Conservation (phyloP, 2,329 filamentous ascomycete genomes). For the Penicillium fuscoglaucum region DNA sequence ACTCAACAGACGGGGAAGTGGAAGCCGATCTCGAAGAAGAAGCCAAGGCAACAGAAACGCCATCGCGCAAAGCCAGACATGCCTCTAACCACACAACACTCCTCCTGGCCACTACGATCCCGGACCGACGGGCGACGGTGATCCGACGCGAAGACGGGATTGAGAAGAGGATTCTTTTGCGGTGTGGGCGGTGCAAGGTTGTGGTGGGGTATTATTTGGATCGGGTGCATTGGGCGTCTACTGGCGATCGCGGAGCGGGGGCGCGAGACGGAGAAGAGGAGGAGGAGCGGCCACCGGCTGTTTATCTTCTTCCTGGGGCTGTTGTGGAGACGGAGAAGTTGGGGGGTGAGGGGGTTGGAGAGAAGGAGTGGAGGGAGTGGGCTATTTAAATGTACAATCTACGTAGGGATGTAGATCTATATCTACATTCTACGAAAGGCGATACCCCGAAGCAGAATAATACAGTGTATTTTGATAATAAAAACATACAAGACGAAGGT, state of each 20-base stretch:
- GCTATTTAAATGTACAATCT: constrained; percentile 1
- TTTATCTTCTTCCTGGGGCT: constrained; percentile 63
- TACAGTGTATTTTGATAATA: constrained; percentile 14
- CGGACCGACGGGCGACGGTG: constrained; percentile 52
- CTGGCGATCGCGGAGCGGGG: constrained; percentile 13
- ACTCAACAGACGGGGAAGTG: constrained; percentile 18
- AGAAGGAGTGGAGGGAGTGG: constrained; percentile 41
- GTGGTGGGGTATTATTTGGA: constrained; percentile 65
- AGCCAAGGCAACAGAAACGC: constrained; percentile 16
- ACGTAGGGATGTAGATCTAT: neutral
- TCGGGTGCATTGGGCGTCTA: constrained; percentile 46
- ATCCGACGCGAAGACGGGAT: constrained; percentile 63
- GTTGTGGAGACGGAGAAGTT: constrained; percentile 60
- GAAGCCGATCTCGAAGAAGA: constrained; percentile 23
- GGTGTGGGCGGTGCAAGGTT: constrained; percentile 62
- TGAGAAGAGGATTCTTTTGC: constrained; percentile 62
- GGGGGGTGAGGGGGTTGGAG: constrained; percentile 38
- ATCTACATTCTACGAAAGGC: neutral
- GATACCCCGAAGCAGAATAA: constrained; percentile 6
- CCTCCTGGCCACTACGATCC: constrained; percentile 51
- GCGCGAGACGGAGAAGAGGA: constrained; percentile 17
- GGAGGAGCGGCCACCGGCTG: constrained; percentile 44
- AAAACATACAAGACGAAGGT: constrained; percentile 13
- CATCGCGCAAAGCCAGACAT: constrained; percentile 12
- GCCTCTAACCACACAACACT: constrained; percentile 47